Base-by-base conservation (phyloP, 2,329 filamentous ascomycete species). In the Aureobasidium pullulans region DNA sequence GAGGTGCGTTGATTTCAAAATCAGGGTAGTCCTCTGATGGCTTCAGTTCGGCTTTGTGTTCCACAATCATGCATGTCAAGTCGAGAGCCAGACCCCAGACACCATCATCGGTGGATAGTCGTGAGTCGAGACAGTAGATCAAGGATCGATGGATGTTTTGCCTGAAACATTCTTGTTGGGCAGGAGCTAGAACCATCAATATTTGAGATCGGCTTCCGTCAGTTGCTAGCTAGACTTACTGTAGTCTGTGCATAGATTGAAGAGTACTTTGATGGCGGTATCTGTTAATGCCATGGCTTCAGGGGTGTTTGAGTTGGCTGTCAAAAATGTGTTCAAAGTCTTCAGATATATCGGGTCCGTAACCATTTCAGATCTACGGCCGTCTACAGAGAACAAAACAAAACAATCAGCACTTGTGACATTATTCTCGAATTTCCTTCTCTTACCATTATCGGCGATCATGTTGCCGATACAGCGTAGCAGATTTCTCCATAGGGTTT, bases 381-480 rank as follows among this genome's bases (percentile, higher is more conserved):
- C 4, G 11, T 48, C 56, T 53, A 44, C 16, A 23, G 6, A 13
- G 2, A 23, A 6, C 31, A 15, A 9, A 34, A 15, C 9, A 31
- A 31, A 19, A n/a, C 31, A 44, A 31, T 52, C 44, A 59, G 52
- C 31, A 28, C 29, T 7, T 3, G 19, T 37, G 5, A 8, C 10
- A 15, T 2, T 3, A 48, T 7, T n/a, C 28, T 9, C 6, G 15
- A 6, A 16, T 32, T 10, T 42, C 40, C n/a, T 40, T 10, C n/a
- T 36, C 58, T 42, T 60, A 62, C 60, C 57, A 43, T 63, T 61
- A 32, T 63, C 62, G 11, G 60, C 57, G 23, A 63, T 47, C 36
- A 62, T 42, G 47, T 63, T 63, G 42, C 62, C 62, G 13, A 60
- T 40, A n/a, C 62, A 63, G 19, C 58, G 59, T 13, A 63, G 54